phyloP scores from a whole-genome alignment of 2,329 filamentous ascomycete genomes.

The Drechslera avenae region DNA sequence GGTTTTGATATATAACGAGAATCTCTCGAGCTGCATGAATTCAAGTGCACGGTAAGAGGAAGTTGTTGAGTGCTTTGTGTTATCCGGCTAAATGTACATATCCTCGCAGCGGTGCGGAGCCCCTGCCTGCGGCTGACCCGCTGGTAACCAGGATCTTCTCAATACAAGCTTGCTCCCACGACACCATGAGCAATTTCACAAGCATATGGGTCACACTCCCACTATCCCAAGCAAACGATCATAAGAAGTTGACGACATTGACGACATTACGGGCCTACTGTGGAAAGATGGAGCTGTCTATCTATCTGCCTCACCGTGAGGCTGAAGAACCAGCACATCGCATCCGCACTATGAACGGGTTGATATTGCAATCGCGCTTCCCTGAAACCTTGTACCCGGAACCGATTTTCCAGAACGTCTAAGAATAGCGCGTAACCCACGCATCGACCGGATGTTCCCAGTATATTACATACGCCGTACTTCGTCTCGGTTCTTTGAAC shows the following conservation, averaged over 20 bases:
- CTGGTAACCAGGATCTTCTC: conserved; percentile 1
- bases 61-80: conserved; percentile 10
- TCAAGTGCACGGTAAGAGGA: neutral
- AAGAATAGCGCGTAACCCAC: conserved; percentile 15
- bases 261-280: neutral
- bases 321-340: conserved; percentile 28
- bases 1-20: neutral
- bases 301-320: conserved; percentile 17
- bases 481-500: no score
- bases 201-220: no score
- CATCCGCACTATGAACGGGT: conserved; percentile 23
- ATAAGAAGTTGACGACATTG: no score
- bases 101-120: neutral
- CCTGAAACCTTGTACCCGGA: conserved; percentile 13
- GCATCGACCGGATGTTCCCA: neutral
- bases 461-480: neutral
- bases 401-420: conserved; percentile 1
- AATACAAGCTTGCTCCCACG: neutral
- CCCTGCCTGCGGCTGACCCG: conserved; percentile 20
- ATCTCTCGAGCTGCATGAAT: neutral
- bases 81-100: conserved; percentile 40
- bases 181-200: neutral
- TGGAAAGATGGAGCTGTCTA: neutral
- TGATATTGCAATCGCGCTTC: conserved; percentile 24
- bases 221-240: no score